These are phyloP conservation scores for Pythium coloratum DNA, from an alignment of 352 stramenopile species.

Conservation along the genomic window DNA sequence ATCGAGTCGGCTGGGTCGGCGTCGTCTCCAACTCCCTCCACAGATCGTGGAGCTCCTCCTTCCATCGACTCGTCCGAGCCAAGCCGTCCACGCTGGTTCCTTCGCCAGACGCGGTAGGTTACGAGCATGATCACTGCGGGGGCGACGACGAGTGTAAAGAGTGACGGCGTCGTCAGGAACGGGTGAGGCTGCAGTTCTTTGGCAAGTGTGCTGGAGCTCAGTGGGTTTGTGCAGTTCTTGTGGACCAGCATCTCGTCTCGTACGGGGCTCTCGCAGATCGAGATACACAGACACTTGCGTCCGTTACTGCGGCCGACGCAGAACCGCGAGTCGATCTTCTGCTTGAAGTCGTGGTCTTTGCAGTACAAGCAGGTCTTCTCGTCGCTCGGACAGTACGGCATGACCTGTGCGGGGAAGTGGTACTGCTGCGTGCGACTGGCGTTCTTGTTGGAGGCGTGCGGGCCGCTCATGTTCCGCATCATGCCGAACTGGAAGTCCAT, in stretches of 20 bases:
- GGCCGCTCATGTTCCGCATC: conserved; percentile 18
- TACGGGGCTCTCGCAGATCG: conserved; percentile 21
- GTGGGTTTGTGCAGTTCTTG: conserved; percentile 21
- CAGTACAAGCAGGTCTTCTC: conserved; percentile 18
- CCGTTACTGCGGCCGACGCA: conserved; percentile 9
- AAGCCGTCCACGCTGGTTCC: conserved; percentile 9
- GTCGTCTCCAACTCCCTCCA: conserved; percentile 2
- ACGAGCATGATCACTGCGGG: conserved; percentile 20
- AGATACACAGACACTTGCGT: conserved; percentile 22
- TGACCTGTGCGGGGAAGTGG: conserved; percentile 18
- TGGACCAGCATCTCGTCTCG: conserved; percentile 20
- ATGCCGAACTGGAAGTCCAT: conserved; percentile 25
- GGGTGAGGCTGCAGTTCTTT: conserved; percentile 11
- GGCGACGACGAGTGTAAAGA: conserved; percentile 23
- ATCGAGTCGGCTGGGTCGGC: conserved; percentile 19
- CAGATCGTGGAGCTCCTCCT: conserved; percentile 1
- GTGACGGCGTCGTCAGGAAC: conserved; percentile 21
- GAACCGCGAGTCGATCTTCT: conserved; percentile 23
- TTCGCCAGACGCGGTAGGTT: conserved; percentile 15
- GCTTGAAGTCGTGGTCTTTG: conserved; percentile 15
- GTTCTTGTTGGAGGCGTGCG: conserved; percentile 17
- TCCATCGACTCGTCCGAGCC: conserved; percentile 12
- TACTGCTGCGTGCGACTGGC: conserved; percentile 17
- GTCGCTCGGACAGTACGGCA: conserved; percentile 18
- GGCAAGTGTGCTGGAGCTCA: conserved; percentile 19